Percentiles rank a stretch among this genome's conserved stretches.
These are phyloP conservation scores for Didymella lethalis DNA, from an alignment of 2,329 filamentous ascomycete species.

Conservation along the genomic window DNA sequence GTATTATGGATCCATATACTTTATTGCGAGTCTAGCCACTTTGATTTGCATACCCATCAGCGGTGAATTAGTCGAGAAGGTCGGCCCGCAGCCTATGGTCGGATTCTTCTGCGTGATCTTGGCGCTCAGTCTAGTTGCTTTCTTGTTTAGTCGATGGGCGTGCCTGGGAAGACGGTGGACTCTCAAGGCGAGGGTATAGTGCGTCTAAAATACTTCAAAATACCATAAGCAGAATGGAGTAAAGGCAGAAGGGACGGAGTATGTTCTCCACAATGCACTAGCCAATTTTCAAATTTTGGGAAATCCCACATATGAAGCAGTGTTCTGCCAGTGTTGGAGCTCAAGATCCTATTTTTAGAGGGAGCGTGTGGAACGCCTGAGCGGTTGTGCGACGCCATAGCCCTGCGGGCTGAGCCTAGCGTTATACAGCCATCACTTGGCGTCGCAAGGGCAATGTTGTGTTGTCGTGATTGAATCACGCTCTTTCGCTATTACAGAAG, in stretches of 20 bases:
- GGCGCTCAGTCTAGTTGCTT: conserved; percentile 41
- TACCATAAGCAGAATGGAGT: neutral
- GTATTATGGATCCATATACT: conserved; percentile 60
- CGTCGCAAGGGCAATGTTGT: neutral
- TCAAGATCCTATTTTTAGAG: neutral
- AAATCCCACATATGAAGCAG: neutral
- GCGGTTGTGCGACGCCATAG: neutral
- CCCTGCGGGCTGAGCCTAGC: conserved; percentile 1
- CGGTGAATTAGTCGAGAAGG: conserved; percentile 46
- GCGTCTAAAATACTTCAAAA: neutral
- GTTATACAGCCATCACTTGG: conserved; percentile 2
- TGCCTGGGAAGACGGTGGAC: conserved; percentile 46
- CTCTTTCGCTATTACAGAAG: neutral
- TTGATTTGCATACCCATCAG: conserved; percentile 48
- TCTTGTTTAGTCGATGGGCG: conserved; percentile 48
- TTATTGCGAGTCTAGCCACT: conserved; percentile 47
- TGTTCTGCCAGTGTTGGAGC: neutral
- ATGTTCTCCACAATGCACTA: neutral
- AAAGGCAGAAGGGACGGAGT: neutral
- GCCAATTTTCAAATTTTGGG: neutral
- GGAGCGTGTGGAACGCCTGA: neutral
- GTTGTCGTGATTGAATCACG: neutral
- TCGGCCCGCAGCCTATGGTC: conserved; percentile 46
- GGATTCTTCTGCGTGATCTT: conserved; percentile 46
- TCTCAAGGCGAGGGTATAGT: conserved; percentile 32